A percentile compares a stretch with the other conserved stretches of the same genome.
Conservation (phyloP, 148 eudicot species). For the Talinum fruticosum region DNA sequence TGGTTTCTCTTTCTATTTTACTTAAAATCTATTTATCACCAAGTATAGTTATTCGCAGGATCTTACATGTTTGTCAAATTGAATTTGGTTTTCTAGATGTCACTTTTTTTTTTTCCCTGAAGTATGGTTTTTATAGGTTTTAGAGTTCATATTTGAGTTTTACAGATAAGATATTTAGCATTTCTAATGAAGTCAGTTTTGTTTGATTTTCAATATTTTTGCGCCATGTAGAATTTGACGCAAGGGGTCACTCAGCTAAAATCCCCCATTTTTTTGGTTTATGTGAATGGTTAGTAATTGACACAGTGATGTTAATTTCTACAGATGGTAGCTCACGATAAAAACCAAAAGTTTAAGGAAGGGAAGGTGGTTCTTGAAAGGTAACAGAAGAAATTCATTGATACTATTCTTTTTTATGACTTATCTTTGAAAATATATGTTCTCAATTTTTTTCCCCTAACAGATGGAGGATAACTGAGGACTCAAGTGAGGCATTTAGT, state of each 20-base stretch:
- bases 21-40: neutral
- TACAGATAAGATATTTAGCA: neutral
- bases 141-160: neutral
- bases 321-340: conserved; percentile 44
- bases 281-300: neutral
- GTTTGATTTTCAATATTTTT: neutral
- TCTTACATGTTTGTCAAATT: neutral
- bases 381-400: conserved; percentile 12
- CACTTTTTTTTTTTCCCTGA: neutral
- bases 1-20: neutral
- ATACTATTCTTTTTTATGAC: neutral
- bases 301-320: neutral
- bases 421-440: neutral
- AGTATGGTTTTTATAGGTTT: too few species aligned
- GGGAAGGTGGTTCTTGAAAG: conserved; percentile 71
- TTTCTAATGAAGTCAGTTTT: neutral
- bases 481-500: conserved; percentile 27
- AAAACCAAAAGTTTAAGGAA: conserved; percentile 49
- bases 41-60: neutral
- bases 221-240: neutral
- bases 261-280: neutral
- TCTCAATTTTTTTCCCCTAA: neutral
- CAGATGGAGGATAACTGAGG: conserved; percentile 48
- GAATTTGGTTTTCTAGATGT: neutral
- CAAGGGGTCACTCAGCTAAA: neutral